These are phyloP conservation scores for Saccharomycopsis sp. DNA, from an alignment of 805 yeast species.

Conservation along the genomic window DNA sequence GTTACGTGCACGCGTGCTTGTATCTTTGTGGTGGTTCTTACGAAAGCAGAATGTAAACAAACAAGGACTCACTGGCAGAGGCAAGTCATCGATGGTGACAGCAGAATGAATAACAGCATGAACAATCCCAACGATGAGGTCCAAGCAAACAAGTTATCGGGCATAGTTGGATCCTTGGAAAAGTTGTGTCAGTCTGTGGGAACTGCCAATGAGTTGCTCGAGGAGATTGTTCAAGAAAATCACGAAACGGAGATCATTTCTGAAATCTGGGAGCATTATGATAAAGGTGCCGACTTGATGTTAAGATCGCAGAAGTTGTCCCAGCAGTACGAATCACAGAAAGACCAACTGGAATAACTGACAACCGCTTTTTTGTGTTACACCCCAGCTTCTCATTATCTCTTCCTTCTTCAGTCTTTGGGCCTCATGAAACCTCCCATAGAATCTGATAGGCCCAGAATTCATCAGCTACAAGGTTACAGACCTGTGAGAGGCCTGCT, in stretches of 20 bases:
- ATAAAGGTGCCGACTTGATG: constrained; percentile 20
- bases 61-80: too few species aligned
- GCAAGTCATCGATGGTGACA: too few species aligned
- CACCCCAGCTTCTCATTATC: too few species aligned
- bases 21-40: too few species aligned
- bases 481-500: too few species aligned
- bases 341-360: background rate
- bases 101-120: too few species aligned
- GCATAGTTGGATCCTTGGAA: constrained; percentile 18
- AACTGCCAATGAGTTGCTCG: constrained; percentile 11
- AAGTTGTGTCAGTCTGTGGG: constrained; percentile 15
- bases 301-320: constrained; percentile 10
- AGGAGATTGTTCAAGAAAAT: constrained; percentile 17
- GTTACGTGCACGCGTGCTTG: too few species aligned
- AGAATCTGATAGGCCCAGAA: too few species aligned
- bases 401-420: too few species aligned
- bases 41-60: too few species aligned
- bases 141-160: constrained; percentile 17
- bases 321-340: background rate
- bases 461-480: too few species aligned
- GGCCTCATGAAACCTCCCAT: too few species aligned
- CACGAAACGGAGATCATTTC: constrained; percentile 20
- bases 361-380: background rate
- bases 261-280: constrained; percentile 20
- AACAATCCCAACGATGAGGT: constrained; percentile 21